phyloP scores from a whole-genome alignment of 75 land plant genomes.

The Cunninghamia lanceolata region DNA sequence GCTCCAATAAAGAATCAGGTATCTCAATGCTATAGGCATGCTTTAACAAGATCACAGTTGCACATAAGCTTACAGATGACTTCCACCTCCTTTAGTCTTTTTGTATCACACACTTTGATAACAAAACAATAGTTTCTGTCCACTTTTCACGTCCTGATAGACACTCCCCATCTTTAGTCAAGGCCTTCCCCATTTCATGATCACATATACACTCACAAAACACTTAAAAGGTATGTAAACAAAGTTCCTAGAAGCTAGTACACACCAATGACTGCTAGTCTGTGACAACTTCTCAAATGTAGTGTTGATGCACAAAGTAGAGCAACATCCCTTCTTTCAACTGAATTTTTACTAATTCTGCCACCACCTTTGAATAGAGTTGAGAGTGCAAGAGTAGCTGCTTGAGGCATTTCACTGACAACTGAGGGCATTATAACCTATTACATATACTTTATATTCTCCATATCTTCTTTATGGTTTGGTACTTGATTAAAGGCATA shows the following conservation, averaged over 20 bases:
- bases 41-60: too few species aligned
- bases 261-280: constrained; percentile 44
- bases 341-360: constrained; percentile 70
- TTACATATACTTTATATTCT: constrained; percentile 41
- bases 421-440: constrained; percentile 16
- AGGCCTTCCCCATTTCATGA: constrained; percentile 92
- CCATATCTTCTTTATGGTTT: constrained; percentile 35
- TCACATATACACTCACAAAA: constrained; percentile 97
- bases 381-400: constrained; percentile 80
- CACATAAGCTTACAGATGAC: too few species aligned
- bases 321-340: constrained; percentile 73
- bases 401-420: constrained; percentile 53
- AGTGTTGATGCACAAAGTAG: constrained; percentile 72
- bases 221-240: constrained; percentile 68
- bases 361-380: constrained; percentile 88
- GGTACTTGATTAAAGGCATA: constrained; percentile 61
- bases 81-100: constrained; percentile 95
- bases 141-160: constrained; percentile 62
- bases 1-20: constrained; percentile 46
- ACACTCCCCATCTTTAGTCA: constrained; percentile 80
- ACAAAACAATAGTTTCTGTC: constrained; percentile 60
- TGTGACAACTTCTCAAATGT: constrained; percentile 83
- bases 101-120: constrained; percentile 69
- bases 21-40: too few species aligned
- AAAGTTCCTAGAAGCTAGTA: constrained; percentile 68